Evolutionary conservation across 73 alveolate species (phyloP).

Genomic region (Paramecium bursaria): DNA sequence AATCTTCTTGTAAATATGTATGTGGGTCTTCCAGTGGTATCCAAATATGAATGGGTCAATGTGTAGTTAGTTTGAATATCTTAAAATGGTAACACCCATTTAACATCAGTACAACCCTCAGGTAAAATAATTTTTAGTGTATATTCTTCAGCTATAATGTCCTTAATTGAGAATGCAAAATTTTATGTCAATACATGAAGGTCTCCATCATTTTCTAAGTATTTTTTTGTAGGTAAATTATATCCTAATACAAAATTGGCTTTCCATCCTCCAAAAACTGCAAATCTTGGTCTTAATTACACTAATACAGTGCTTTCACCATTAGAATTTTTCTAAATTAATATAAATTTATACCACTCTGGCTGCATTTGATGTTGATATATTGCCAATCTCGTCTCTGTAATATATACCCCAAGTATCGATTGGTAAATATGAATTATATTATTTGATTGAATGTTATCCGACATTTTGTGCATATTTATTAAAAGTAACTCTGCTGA

Average conservation of each 20-base stretch:
- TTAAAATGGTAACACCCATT: slow-evolving; percentile 82
- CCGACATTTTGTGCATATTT: slow-evolving; percentile 80
- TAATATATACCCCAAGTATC: slow-evolving; percentile 94
- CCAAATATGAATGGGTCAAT: slow-evolving; percentile 74
- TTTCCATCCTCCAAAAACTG: slow-evolving; percentile 98
- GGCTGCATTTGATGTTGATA: slow-evolving; percentile 90
- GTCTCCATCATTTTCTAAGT: slow-evolving; percentile 80
- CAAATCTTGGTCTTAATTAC: slow-evolving; percentile 92
- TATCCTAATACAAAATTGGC: slow-evolving; percentile 94
- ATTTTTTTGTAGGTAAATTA: slow-evolving; percentile 93
- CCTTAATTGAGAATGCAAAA: slow-evolving; percentile 84
- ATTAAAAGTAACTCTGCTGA: slow-evolving; percentile 94
- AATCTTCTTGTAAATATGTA: slow-evolving; percentile 73
- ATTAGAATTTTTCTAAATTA: slow-evolving; percentile 56
- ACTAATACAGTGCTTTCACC: slow-evolving; percentile 80
- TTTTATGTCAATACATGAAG: slow-evolving; percentile 79
- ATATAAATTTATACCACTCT: slow-evolving; percentile 74
- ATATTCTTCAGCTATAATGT: slow-evolving; percentile 90
- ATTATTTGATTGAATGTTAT: slow-evolving; percentile 79
- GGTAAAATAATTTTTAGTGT: slow-evolving; percentile 91
- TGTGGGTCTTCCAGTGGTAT: slow-evolving; percentile 84
- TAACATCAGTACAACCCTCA: slow-evolving; percentile 93
- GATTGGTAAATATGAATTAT: slow-evolving; percentile 87
- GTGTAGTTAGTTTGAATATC: slow-evolving; percentile 71
- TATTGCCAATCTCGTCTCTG: slow-evolving; percentile 97